phyloP scores from a whole-genome alignment of 176 grass and related monocot genomes.

The Oryza nivara region DNA sequence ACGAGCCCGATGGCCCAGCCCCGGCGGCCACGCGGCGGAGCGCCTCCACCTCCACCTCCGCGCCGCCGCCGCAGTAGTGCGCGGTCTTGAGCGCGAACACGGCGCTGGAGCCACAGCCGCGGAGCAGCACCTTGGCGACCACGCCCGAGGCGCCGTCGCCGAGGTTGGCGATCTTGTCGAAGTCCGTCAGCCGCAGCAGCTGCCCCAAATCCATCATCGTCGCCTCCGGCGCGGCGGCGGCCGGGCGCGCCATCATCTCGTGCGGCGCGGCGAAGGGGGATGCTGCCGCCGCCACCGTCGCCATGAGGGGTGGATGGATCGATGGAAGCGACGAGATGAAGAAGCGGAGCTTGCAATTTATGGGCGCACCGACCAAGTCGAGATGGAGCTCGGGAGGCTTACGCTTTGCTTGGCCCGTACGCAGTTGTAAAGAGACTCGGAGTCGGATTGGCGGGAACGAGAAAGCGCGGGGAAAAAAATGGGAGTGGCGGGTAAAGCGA shows the following conservation, averaged over 20 bases:
- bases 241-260: too few species aligned
- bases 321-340: not conserved
- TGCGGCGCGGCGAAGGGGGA: not conserved
- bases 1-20: not conserved
- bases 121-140: conserved; percentile 57
- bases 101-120: conserved; percentile 27
- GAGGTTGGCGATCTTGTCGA: conserved; percentile 38
- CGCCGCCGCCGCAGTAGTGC: not conserved
- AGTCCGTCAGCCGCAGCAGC: conserved; percentile 39
- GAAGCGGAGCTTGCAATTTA: not conserved
- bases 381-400: not conserved
- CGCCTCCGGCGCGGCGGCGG: not conserved
- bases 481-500: not conserved
- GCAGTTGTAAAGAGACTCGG: not conserved
- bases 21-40: conserved; percentile 26
- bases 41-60: conserved; percentile 23
- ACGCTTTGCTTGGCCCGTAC: not conserved
- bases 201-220: not conserved
- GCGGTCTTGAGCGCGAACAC: conserved; percentile 53
- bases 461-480: not conserved
- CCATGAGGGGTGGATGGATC: not conserved
- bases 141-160: conserved; percentile 46
- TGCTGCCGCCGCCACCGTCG: not conserved
- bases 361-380: not conserved
- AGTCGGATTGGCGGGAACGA: not conserved